Evolutionary conservation across 306 rosid genomes (phyloP).

Genomic region (Begonia masoniana): DNA sequence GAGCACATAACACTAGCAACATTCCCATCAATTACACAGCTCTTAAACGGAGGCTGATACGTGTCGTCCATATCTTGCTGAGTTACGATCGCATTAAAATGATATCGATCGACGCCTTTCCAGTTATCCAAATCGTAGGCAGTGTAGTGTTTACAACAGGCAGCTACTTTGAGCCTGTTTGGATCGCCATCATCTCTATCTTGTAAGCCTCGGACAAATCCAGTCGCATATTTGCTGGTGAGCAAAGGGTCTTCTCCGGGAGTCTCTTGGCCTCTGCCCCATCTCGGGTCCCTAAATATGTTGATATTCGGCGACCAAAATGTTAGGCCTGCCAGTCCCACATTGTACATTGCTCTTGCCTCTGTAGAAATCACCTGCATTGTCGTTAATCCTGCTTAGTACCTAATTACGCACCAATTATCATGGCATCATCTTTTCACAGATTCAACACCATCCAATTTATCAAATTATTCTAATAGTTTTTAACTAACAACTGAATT

Average conservation of each 20-base stretch:
- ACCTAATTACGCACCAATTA: not conserved
- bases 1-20: slow-evolving; percentile 99
- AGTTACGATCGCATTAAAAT: slow-evolving; percentile 73
- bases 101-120: slow-evolving; percentile 80
- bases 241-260: slow-evolving; percentile 96
- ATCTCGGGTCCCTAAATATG: slow-evolving; percentile 93
- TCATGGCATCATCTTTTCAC: too few species aligned
- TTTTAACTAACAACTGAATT: too few species aligned
- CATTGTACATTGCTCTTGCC: slow-evolving; percentile 99
- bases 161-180: slow-evolving; percentile 89
- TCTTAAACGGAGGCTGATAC: slow-evolving; percentile 91
- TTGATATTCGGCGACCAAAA: slow-evolving; percentile 94
- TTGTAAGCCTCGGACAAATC: slow-evolving; percentile 78
- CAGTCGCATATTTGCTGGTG: slow-evolving; percentile 60
- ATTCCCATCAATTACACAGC: slow-evolving; percentile 94
- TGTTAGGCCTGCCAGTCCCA: slow-evolving; percentile 90
- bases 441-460: too few species aligned
- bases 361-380: slow-evolving; percentile 84
- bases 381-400: not conserved
- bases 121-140: slow-evolving; percentile 93
- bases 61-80: slow-evolving; percentile 95
- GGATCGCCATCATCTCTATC: slow-evolving; percentile 50
- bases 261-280: slow-evolving; percentile 99
- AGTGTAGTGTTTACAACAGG: slow-evolving; percentile 95
- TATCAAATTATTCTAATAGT: too few species aligned